A percentile compares a stretch with the other conserved stretches of the same genome.
phyloP scores from a whole-genome alignment of 2,329 filamentous ascomycete genomes.

The Fusarium falciforme region DNA sequence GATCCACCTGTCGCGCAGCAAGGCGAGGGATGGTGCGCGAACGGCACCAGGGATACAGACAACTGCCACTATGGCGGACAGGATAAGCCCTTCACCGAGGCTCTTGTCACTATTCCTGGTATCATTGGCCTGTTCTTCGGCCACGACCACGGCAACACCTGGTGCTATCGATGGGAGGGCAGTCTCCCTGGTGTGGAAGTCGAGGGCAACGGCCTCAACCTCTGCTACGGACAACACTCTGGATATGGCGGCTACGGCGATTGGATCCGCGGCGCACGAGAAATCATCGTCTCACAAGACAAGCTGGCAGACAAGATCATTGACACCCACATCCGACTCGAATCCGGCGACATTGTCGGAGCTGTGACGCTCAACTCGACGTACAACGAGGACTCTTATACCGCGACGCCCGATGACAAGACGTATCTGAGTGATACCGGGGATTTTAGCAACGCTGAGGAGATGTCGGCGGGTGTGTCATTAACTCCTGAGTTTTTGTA shows the following conservation, averaged over 20 bases:
- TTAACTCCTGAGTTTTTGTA: neutral
- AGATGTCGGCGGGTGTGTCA: neutral
- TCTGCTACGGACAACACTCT: constrained; percentile 73
- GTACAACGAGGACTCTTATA: constrained; percentile 67
- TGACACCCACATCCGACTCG: constrained; percentile 71
- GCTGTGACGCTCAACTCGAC: constrained; percentile 68
- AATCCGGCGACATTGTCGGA: constrained; percentile 64
- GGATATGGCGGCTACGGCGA: constrained; percentile 78
- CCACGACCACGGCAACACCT: constrained; percentile 74
- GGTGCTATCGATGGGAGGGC: constrained; percentile 65
- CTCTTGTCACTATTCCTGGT: constrained; percentile 64
- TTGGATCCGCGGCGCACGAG: constrained; percentile 70
- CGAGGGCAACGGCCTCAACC: constrained; percentile 56
- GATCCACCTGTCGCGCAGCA: constrained; percentile 56
- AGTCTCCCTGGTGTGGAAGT: constrained; percentile 49
- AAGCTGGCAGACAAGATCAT: constrained; percentile 54
- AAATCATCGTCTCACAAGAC: constrained; percentile 61
- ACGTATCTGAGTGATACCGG: constrained; percentile 38
- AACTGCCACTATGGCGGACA: constrained; percentile 59
- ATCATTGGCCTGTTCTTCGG: constrained; percentile 71
- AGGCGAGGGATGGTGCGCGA: constrained; percentile 58
- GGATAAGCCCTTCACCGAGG: constrained; percentile 72
- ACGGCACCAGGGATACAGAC: constrained; percentile 49
- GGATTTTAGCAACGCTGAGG: neutral
- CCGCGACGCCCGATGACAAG: constrained; percentile 53